Evolutionary conservation across 139 green algal genomes (phyloP), one percentile per base, ranked within the genome.

Genomic region (Chlamydomonas asymmetrica): DNA sequence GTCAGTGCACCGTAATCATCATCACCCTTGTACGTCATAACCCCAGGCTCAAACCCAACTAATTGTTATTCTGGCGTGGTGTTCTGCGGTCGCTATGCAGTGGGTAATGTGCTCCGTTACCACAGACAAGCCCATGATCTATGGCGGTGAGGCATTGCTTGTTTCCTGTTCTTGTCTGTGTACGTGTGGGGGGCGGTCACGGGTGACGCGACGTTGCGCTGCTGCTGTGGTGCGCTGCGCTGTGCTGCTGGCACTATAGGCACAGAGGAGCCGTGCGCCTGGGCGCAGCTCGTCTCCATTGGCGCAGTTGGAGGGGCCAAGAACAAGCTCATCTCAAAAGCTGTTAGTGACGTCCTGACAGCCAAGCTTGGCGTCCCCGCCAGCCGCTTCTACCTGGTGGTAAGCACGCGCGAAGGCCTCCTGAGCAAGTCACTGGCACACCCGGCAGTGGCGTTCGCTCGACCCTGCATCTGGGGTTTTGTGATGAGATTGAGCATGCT

Each of bases 261-360:
- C 34, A 82, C 63, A 2, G 83, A 89, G 64, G 88, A 88, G 37
- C 86, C 88, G 0, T 87, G 78, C 48, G 88, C 88, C 2, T 92
- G 79, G 37, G 86, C 75, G 0, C 82, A 92, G 71, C 73, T 92
- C 5, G 80, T 90, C 20, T 82, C 63, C 54, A 88, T 89, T 49
- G 82, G 81, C 1, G 54, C 78, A 27, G 88, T 91, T 41, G 87
- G 86, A 22, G 88, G 88, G 4, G 88, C 88, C 9, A 92, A 92
- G 59, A 85, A 85, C 71, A 82, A 82, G 35, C 66, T 80, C 67
- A 84, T 85, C 49, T 81, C 74, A 16, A 71, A 63, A 1, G 80
- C 79, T 20, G 73, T 92, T 23, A 72, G 79, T 29, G 78, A 82
- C 38, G 75, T 92, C 35, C 54, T 92, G 31, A 63, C 80, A 54